Evolutionary conservation across 208 protist species (phyloP).

Genomic region (Porcisia hertigi): DNA sequence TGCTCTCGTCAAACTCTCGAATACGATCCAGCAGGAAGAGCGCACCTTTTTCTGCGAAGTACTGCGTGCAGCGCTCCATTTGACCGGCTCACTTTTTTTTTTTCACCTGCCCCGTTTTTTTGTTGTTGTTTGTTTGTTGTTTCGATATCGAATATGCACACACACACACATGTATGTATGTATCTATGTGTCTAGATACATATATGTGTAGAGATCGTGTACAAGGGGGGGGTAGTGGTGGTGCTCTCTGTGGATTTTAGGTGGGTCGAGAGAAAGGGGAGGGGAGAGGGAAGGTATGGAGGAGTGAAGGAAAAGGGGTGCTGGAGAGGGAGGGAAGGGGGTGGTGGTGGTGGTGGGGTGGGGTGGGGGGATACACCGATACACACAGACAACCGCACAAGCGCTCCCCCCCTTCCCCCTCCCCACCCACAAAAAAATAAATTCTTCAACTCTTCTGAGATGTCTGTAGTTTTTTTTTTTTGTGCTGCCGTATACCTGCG

Average conservation of each 20-base stretch:
- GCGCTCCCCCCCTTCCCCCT: background rate
- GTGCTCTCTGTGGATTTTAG: too few relatives aligned
- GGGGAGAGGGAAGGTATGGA: background rate
- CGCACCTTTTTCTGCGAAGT: constrained; percentile 34
- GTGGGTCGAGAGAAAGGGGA: background rate
- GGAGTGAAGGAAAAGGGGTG: background rate
- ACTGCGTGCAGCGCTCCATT: constrained; percentile 45
- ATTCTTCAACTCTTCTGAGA: background rate
- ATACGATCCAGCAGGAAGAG: constrained; percentile 47
- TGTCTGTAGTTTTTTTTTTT: background rate
- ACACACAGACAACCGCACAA: background rate
- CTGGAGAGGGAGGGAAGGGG: background rate
- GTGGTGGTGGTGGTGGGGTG: too few relatives aligned
- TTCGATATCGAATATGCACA: too few relatives aligned
- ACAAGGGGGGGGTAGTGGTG: too few relatives aligned
- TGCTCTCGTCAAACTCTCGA: constrained; percentile 45
- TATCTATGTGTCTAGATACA: background rate
- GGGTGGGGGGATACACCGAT: background rate
- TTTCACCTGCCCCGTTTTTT: too few relatives aligned
- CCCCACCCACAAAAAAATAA: too few relatives aligned
- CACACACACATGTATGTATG: background rate
- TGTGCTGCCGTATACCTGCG: background rate
- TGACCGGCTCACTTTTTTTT: background rate
- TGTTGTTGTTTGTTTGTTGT: too few relatives aligned
- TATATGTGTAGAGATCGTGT: too few relatives aligned